These are phyloP conservation scores for Ganoderma multipileum DNA, from an alignment of 1,284 basidiomycete species.

Conservation along the genomic window DNA sequence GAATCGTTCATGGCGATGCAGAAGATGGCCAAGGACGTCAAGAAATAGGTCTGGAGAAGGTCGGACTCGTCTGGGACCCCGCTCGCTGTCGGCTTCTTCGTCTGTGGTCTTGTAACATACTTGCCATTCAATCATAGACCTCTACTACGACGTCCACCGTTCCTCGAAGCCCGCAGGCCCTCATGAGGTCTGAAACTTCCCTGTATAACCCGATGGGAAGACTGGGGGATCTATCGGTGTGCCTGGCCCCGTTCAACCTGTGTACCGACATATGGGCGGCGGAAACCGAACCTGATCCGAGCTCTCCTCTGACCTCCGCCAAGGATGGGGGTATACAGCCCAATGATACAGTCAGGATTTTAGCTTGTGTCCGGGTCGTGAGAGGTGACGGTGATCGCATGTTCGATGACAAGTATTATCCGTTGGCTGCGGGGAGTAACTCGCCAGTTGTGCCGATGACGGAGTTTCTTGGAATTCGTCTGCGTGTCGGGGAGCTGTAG, in stretches of 20 bases:
- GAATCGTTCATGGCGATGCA: conserved; percentile 30
- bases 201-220: background rate
- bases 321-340: background rate
- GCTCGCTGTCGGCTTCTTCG: background rate
- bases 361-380: background rate
- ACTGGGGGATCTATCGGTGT: background rate
- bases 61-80: background rate
- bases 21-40: conserved; percentile 18
- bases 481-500: background rate
- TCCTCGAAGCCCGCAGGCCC: background rate
- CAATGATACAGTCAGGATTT: background rate
- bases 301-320: background rate
- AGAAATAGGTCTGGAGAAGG: conserved; percentile 11
- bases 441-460: background rate
- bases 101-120: conserved; percentile 7
- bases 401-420: background rate
- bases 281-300: background rate
- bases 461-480: background rate
- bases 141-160: background rate
- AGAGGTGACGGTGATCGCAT: background rate
- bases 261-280: background rate
- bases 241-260: background rate
- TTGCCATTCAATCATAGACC: background rate
- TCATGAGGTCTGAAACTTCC: background rate
- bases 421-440: background rate